A percentile compares a stretch with the other conserved stretches of the same genome.
These are phyloP conservation scores for Nemania bipapillata DNA, from an alignment of 2,329 filamentous ascomycete species.

Conservation along the genomic window DNA sequence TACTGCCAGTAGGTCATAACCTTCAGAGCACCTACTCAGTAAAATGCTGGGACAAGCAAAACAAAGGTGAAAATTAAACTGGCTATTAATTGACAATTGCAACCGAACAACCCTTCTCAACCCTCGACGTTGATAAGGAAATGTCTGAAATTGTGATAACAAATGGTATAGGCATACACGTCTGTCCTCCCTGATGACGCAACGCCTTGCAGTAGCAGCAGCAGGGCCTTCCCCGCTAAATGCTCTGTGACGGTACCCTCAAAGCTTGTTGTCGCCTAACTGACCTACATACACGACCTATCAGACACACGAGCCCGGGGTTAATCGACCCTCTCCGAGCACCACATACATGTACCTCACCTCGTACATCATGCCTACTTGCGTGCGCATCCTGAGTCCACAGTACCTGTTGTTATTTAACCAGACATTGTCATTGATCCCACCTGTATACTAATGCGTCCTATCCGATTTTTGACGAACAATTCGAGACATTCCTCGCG, in stretches of 20 bases:
- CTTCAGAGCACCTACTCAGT: not conserved
- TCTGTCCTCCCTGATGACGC: conserved; percentile 31
- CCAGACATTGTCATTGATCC: not conserved
- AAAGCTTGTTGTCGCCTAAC: conserved; percentile 29
- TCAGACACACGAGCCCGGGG: conserved; percentile 27
- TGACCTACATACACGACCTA: conserved; percentile 13
- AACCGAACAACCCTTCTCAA: not conserved
- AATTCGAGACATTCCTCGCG: not conserved
- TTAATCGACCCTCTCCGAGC: conserved; percentile 11
- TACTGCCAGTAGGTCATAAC: not conserved
- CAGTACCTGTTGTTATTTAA: not conserved
- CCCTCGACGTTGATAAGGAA: not conserved
- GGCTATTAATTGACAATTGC: too few relatives aligned
- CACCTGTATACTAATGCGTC: not conserved
- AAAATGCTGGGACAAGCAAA: too few relatives aligned
- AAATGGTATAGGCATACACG: not conserved
- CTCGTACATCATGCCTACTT: not conserved
- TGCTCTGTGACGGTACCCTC: conserved; percentile 21
- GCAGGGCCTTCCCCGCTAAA: conserved; percentile 29
- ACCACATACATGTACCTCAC: not conserved
- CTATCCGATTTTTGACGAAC: not conserved
- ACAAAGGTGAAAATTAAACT: too few relatives aligned
- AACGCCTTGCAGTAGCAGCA: conserved; percentile 30
- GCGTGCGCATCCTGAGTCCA: too few relatives aligned
- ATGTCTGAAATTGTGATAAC: not conserved